Base-by-base conservation (phyloP, 495 filamentous ascomycete genomes). In the Pyrenopolyporus hunteri region DNA sequence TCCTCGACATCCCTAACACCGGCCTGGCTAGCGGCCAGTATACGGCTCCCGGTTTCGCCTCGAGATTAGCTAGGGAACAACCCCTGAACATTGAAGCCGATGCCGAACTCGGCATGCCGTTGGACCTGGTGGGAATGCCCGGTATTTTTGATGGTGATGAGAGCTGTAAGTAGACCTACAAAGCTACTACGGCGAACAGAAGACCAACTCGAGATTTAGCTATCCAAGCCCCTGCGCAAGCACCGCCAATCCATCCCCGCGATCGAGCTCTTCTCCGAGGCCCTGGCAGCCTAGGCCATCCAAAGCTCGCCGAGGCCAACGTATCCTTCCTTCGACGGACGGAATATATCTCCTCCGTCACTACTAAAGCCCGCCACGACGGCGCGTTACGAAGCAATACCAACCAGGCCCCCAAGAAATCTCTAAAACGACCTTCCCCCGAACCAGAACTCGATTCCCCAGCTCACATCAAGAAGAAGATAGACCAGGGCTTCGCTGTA, bases 61-160 rank as follows among this genome's bases (percentile, higher is more conserved):
- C 92, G 25, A 87, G 90, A 46, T 75, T 98, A 57, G 90, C 90
- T 1, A 82, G 92, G 61, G 91, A 95, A 59, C 93, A 98, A 76
- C 86, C 92, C n/a, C 78, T 95, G 3, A 97, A 96, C 59, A 92
- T 98, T 47, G 94, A 98, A 73, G 92, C 92, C 16, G 95, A 98
- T 84, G 93, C 92, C 14, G 95, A 98, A 78, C 85, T 97, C 55
- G 94, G 95, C 29, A 97, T 98, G 93, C 91, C 91, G 32, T 85
- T 98, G 72, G 93, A 98, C 72, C 77, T 98, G 37, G 88, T 97
- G 36, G 94, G 95, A 61, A 87, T 98, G 73, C 95, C 95, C 4
- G 89, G 92, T 0, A 84, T 98, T 36, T 97, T 98, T 70, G 85
- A 98, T 61, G 93, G 93, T 50, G 91, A 98, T 76, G 94, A 98